These are phyloP conservation scores for Zangia roseola DNA, from an alignment of 768 basidiomycete species.

Conservation along the genomic window DNA sequence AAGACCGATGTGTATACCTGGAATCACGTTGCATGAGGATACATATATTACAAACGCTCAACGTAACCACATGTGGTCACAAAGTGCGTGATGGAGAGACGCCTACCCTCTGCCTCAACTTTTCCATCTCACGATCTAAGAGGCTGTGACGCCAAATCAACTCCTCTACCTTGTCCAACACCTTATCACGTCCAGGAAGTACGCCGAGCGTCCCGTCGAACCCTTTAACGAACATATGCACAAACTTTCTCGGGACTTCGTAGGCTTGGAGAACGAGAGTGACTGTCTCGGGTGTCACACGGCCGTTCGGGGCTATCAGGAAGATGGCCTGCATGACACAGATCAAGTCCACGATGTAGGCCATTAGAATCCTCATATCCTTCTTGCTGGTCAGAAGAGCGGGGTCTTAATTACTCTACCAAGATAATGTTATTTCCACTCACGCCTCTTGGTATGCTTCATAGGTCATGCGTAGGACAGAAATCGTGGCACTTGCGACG, in stretches of 20 bases:
- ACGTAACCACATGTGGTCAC: too few species aligned
- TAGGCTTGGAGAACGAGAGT: neutral
- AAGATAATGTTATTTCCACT: neutral
- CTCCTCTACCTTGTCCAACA: conserved; percentile 12
- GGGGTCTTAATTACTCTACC: too few species aligned
- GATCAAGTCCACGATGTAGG: conserved; percentile 12
- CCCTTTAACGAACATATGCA: neutral
- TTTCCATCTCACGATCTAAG: conserved; percentile 4
- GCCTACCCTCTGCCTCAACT: neutral
- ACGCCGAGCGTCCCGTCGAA: conserved; percentile 7
- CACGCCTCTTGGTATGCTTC: conserved; percentile 5
- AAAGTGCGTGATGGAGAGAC: too few species aligned
- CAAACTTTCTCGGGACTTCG: neutral
- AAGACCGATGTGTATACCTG: too few species aligned
- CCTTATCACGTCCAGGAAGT: conserved; percentile 5
- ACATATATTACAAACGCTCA: too few species aligned
- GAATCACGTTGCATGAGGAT: too few species aligned
- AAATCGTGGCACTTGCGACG: neutral
- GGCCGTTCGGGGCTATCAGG: neutral
- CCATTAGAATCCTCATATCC: conserved; percentile 13
- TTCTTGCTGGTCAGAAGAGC: too few species aligned
- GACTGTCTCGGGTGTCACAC: neutral
- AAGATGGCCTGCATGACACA: conserved; percentile 16
- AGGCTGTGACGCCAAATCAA: conserved; percentile 14
- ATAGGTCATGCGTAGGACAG: neutral